Percentiles rank a stretch among this genome's conserved stretches.
phyloP scores from a whole-genome alignment of 352 stramenopile species.

The Pythium myriotylum region DNA sequence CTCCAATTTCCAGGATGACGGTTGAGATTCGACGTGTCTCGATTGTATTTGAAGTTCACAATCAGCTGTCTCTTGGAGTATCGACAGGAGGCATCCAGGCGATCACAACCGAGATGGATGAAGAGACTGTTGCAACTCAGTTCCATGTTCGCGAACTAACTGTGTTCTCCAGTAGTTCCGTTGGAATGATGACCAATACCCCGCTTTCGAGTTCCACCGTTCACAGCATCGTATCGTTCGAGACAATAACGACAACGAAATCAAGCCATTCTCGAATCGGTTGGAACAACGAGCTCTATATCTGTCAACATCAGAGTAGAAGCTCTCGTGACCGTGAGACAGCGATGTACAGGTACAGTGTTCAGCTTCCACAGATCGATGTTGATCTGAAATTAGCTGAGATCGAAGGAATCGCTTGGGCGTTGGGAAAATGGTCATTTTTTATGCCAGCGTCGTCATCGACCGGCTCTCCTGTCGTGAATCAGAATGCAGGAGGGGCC shows the following conservation, averaged over 20 bases:
- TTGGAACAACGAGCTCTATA: slow-evolving; percentile 22
- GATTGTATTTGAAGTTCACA: slow-evolving; percentile 58
- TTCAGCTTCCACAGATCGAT: slow-evolving; percentile 45
- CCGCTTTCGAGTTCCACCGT: neutral
- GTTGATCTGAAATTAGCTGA: slow-evolving; percentile 58
- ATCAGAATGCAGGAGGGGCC: neutral
- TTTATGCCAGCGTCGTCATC: slow-evolving; percentile 51
- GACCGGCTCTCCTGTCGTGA: neutral
- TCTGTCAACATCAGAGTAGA: slow-evolving; percentile 11
- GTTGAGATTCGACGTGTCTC: slow-evolving; percentile 51
- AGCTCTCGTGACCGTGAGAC: slow-evolving; percentile 31
- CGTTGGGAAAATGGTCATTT: slow-evolving; percentile 79
- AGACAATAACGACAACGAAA: slow-evolving; percentile 6
- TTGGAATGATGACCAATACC: slow-evolving; percentile 10
- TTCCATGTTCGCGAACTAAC: slow-evolving; percentile 17
- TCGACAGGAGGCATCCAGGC: slow-evolving; percentile 42
- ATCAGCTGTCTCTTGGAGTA: slow-evolving; percentile 59
- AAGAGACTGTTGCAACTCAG: slow-evolving; percentile 6
- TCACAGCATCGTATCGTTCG: slow-evolving; percentile 10
- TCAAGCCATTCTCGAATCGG: slow-evolving; percentile 19
- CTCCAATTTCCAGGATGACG: slow-evolving; percentile 64
- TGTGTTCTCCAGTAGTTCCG: slow-evolving; percentile 8
- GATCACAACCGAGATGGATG: slow-evolving; percentile 1
- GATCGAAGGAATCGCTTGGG: slow-evolving; percentile 66
- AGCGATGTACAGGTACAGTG: slow-evolving; percentile 74